Percentiles rank a stretch among this genome's conserved stretches.
phyloP scores from a whole-genome alignment of 805 yeast genomes.

The Cyberlindnera nakhonratchasimensis region DNA sequence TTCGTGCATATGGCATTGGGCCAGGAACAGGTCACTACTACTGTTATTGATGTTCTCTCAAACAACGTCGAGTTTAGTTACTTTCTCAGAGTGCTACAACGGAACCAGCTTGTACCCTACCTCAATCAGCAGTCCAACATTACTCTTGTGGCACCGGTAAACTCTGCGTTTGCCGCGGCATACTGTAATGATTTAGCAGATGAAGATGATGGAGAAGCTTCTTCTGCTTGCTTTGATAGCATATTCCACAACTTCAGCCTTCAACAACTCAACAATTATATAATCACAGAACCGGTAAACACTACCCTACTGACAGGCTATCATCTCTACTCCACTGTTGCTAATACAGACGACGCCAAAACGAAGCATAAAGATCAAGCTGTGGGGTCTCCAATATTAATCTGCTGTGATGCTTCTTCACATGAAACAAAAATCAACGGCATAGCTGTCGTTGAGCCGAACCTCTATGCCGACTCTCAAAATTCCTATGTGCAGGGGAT shows the following conservation, averaged over 20 bases:
- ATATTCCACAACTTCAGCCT: constrained; percentile 7
- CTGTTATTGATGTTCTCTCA: constrained; percentile 69
- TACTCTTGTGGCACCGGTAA: constrained; percentile 78
- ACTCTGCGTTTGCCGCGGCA: constrained; percentile 58
- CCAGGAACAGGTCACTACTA: constrained; percentile 24
- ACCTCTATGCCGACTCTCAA: constrained; percentile 57
- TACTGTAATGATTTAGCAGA: neutral
- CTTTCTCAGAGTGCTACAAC: constrained; percentile 58
- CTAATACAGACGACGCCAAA: constrained; percentile 11
- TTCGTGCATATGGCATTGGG: neutral
- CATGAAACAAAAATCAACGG: constrained; percentile 35
- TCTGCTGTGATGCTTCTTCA: constrained; percentile 16
- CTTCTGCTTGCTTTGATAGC: neutral
- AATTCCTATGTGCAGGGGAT: constrained; percentile 67
- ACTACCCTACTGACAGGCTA: constrained; percentile 13
- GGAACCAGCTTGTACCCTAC: constrained; percentile 56
- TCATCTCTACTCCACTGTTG: constrained; percentile 16
- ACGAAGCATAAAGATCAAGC: neutral
- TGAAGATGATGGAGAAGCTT: neutral
- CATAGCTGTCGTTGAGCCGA: constrained; percentile 52
- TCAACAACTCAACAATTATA: constrained; percentile 15
- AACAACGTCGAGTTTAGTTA: constrained; percentile 63
- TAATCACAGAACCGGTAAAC: constrained; percentile 14
- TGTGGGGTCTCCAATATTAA: constrained; percentile 31
- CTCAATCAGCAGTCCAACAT: constrained; percentile 58